Evolutionary conservation across 2,329 filamentous ascomycete genomes (phyloP).

Genomic region (Xylariaceae sp.): DNA sequence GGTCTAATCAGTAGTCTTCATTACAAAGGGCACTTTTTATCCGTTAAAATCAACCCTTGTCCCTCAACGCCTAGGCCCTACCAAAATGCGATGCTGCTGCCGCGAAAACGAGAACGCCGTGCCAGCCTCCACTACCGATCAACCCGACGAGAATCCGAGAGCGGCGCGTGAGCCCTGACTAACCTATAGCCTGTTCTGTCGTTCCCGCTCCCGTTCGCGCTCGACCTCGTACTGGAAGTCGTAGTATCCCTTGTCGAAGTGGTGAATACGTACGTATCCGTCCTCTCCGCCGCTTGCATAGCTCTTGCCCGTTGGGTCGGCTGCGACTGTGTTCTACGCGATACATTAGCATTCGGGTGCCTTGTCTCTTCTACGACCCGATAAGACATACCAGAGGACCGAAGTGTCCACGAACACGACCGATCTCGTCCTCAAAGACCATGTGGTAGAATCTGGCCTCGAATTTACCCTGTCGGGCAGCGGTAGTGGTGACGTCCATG

Average conservation of each 20-base stretch:
- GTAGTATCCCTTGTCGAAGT: conserved; percentile 98
- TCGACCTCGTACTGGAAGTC: conserved; percentile 99
- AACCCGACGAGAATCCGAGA: conserved; percentile 13
- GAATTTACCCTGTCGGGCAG: conserved; percentile 94
- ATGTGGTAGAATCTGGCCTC: conserved; percentile 99
- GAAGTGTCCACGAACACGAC: conserved; percentile 94
- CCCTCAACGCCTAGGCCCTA: conserved; percentile 28
- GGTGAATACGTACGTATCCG: conserved; percentile 95
- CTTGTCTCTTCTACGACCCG: background rate
- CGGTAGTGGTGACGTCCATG: conserved; percentile 97
- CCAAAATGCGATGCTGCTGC: conserved; percentile 25
- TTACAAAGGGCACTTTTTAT: conserved; percentile 7
- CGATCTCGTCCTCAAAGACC: conserved; percentile 98
- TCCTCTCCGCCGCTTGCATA: conserved; percentile 97
- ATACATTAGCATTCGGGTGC: conserved; percentile 3
- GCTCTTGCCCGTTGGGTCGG: conserved; percentile 83
- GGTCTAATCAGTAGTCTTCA: too few relatives aligned
- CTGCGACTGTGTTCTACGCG: conserved; percentile 79
- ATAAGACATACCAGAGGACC: conserved; percentile 64
- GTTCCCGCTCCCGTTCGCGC: conserved; percentile 85
- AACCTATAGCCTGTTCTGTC: conserved; percentile 35
- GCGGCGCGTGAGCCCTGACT: conserved; percentile 1
- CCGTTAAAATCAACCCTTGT: conserved; percentile 18
- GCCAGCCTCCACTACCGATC: conserved; percentile 15
- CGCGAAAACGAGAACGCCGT: conserved; percentile 23